Evolutionary conservation across 2,329 filamentous ascomycete genomes (phyloP), one percentile per base, ranked within the genome.

Genomic region (Apiospora pterosperma): DNA sequence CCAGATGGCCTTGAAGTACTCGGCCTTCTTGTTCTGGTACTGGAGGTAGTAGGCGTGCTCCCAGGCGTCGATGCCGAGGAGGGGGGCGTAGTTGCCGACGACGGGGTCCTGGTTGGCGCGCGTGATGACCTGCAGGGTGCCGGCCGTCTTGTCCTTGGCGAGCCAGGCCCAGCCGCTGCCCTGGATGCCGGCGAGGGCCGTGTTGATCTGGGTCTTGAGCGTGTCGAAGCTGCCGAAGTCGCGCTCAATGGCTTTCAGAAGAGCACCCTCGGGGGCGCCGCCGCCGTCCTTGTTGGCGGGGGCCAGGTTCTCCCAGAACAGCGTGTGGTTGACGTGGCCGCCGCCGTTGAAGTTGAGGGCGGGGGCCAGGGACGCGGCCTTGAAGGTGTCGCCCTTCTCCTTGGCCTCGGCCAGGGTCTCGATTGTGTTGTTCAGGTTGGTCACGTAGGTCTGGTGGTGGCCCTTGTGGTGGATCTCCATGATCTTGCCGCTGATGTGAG

Each of bases 401-500:
- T 84, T 80, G 42, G 88, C 87, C 59, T 88, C 85, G 67, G 84
- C 82, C 68, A 92, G 82, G 77, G 91, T 87, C 78, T 91, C 88
- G 67, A 85, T 79, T 64, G 89, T 87, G 69, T 85, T 84, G 81
- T 94, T 94, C 81, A 90, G 89, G 74, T 86, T 88, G 77, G 85
- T 93, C 70, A 94, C 91, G 78, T 94, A 94, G 73, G 91, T 92
- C 78, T 92, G 86, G 83, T 94, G 91, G 84, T 94, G 91, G 76
- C 90, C 91, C 79, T 86, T 89, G 85, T 94, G 89, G 83, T 94
- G 91, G 44, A 93, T 84, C 80, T 93, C 90, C 91, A 94, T 93
- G 81, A 94, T 94, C 79, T 92, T 88, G 78, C 90, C 90, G 61
- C 88, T 91, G 80, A 94, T 83, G 68, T 84, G 76, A 61, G 88